Conservation (phyloP, 441 rosid genomes). For the Populus hybrid region DNA sequence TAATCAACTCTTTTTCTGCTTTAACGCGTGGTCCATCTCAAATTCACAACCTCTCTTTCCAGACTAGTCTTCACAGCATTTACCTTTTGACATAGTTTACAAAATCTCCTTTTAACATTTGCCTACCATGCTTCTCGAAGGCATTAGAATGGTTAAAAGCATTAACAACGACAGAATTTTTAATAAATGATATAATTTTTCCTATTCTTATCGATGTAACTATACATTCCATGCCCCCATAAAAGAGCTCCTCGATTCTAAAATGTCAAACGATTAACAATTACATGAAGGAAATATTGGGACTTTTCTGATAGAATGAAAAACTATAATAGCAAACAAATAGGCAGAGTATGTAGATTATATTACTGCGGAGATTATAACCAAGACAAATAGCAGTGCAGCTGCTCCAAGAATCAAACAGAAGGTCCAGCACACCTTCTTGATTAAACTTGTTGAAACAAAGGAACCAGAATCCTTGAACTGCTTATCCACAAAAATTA, state of each 20-base stretch:
- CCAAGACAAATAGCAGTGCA: slow-evolving; percentile 31
- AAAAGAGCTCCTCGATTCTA: not conserved
- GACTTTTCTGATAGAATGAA: not conserved
- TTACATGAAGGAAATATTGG: not conserved
- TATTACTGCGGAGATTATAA: slow-evolving; percentile 33
- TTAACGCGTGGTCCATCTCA: not conserved
- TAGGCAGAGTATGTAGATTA: slow-evolving; percentile 12
- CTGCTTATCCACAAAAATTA: slow-evolving; percentile 20
- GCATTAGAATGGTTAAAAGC: not conserved
- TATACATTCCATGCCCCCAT: not conserved
- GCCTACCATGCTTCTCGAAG: not conserved
- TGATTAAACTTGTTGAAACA: slow-evolving; percentile 17
- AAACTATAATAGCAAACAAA: not conserved
- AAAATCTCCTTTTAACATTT: not conserved
- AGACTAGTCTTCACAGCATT: not conserved
- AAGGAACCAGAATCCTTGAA: not conserved
- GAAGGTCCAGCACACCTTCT: slow-evolving; percentile 21
- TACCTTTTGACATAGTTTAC: no score
- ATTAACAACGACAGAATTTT: not conserved
- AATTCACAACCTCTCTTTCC: not conserved
- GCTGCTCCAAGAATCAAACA: slow-evolving; percentile 31
- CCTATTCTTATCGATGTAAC: not conserved
- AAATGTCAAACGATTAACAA: not conserved
- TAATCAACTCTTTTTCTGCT: not conserved
- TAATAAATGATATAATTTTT: not conserved